Evolutionary conservation across 129 eudicot genomes (phyloP).

Genomic region (Kitagawia praeruptora): DNA sequence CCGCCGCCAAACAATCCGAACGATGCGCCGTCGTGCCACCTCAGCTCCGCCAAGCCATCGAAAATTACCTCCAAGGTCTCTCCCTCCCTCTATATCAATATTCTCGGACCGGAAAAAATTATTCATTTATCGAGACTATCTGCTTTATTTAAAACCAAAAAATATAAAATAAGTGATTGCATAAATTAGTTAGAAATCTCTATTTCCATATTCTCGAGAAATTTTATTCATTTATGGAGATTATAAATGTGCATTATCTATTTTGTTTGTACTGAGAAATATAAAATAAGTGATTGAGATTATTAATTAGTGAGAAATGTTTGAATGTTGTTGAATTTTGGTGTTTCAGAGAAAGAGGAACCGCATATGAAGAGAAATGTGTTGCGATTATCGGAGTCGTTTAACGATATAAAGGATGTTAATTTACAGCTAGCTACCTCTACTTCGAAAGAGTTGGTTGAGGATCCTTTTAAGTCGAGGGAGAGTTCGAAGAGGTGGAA

Average conservation of each 20-base stretch:
- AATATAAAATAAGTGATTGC: too few species aligned
- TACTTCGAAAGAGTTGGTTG: slow-evolving; percentile 66
- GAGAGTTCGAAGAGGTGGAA: slow-evolving; percentile 80
- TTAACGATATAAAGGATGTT: slow-evolving; percentile 53
- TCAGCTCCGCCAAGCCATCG: slow-evolving; percentile 83
- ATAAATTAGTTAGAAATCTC: too few species aligned
- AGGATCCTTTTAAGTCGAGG: slow-evolving; percentile 57
- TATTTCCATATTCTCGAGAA: too few species aligned
- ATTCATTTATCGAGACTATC: not conserved
- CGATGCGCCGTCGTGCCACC: slow-evolving; percentile 63
- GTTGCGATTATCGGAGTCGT: slow-evolving; percentile 62
- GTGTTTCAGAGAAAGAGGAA: slow-evolving; percentile 52
- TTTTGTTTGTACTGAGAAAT: too few species aligned
- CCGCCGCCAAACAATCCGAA: slow-evolving; percentile 77
- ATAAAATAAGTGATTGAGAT: not conserved
- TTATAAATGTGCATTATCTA: not conserved
- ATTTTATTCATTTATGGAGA: not conserved
- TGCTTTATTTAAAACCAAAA: too few species aligned
- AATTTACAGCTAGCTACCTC: slow-evolving; percentile 57
- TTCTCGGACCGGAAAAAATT: not conserved
- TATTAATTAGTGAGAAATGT: not conserved
- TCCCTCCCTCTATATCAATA: not conserved
- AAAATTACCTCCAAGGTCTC: slow-evolving; percentile 58
- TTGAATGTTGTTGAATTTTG: slow-evolving; percentile 10
- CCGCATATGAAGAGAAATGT: slow-evolving; percentile 79